These are phyloP conservation scores for Panaeolus cyanescens DNA, from an alignment of 768 basidiomycete species.

Conservation along the genomic window DNA sequence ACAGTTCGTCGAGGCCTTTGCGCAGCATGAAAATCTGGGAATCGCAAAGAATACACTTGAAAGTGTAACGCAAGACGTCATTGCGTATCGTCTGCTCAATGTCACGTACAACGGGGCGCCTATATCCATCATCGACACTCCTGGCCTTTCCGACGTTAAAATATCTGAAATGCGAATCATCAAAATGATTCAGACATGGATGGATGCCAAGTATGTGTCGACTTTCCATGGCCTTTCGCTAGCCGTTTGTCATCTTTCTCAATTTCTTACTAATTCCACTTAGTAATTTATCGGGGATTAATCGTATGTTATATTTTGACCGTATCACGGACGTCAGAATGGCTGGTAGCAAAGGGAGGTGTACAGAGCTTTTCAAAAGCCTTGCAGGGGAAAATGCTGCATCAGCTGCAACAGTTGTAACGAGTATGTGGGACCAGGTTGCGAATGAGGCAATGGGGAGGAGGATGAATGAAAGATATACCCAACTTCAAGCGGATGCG, in stretches of 20 bases:
- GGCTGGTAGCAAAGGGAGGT: background rate
- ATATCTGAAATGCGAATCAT: slow-evolving; percentile 1
- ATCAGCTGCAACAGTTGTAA: background rate
- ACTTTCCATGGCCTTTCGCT: background rate
- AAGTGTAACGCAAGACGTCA: background rate
- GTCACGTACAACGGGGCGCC: background rate
- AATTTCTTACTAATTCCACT: background rate
- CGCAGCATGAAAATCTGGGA: background rate
- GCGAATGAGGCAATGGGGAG: background rate
- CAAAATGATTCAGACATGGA: background rate
- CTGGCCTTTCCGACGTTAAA: background rate
- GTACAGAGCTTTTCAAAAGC: background rate
- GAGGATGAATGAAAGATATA: background rate
- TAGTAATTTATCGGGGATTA: background rate
- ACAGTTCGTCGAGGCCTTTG: background rate
- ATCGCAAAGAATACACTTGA: background rate
- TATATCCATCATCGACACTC: background rate
- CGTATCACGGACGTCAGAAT: background rate
- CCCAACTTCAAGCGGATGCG: background rate
- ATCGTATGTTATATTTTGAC: background rate
- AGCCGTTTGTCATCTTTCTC: background rate
- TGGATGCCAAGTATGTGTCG: background rate
- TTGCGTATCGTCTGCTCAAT: background rate
- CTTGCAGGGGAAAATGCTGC: background rate
- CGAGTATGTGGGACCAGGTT: background rate